Conservation (phyloP, 345 rosid species). For the Arabidopsis suecica region DNA sequence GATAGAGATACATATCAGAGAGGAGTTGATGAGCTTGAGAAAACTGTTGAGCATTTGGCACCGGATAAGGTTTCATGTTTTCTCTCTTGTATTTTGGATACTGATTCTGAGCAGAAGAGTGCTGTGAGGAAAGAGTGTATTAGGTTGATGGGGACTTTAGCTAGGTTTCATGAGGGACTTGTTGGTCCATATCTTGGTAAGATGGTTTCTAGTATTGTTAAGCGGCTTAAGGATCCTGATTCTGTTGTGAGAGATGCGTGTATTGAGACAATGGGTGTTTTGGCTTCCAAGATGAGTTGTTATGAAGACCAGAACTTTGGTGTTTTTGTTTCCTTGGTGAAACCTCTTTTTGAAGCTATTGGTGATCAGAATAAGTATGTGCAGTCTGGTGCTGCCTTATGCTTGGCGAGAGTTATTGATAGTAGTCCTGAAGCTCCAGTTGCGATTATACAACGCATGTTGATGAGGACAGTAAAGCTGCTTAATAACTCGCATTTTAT, state of each 20-base stretch:
- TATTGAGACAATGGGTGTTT: constrained; percentile 70
- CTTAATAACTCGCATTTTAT: constrained; percentile 84
- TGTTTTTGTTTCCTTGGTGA: constrained; percentile 67
- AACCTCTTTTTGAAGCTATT: constrained; percentile 87
- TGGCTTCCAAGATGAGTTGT: constrained; percentile 64
- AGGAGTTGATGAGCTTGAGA: constrained; percentile 83
- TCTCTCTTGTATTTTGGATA: constrained; percentile 79
- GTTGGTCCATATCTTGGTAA: constrained; percentile 60
- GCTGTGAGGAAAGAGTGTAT: constrained; percentile 76
- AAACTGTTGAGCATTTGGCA: constrained; percentile 59
- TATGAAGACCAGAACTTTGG: constrained; percentile 51
- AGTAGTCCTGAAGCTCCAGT: constrained; percentile 64
- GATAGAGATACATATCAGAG: constrained; percentile 89
- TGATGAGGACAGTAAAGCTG: constrained; percentile 70
- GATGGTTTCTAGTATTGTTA: constrained; percentile 79
- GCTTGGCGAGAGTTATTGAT: constrained; percentile 83
- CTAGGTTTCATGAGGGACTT: constrained; percentile 56
- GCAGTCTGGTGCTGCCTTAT: constrained; percentile 85
- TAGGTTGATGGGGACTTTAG: constrained; percentile 68
- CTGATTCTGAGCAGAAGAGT: constrained; percentile 74
- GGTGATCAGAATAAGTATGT: constrained; percentile 91
- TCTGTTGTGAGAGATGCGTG: constrained; percentile 90
- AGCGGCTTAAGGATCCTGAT: constrained; percentile 89
- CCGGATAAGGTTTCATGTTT: constrained; percentile 68
- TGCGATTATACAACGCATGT: constrained; percentile 74